Evolutionary conservation across 2,329 filamentous ascomycete species (phyloP), one percentile per base, ranked within the genome.

Genomic region (Epicoccum nigrum): DNA sequence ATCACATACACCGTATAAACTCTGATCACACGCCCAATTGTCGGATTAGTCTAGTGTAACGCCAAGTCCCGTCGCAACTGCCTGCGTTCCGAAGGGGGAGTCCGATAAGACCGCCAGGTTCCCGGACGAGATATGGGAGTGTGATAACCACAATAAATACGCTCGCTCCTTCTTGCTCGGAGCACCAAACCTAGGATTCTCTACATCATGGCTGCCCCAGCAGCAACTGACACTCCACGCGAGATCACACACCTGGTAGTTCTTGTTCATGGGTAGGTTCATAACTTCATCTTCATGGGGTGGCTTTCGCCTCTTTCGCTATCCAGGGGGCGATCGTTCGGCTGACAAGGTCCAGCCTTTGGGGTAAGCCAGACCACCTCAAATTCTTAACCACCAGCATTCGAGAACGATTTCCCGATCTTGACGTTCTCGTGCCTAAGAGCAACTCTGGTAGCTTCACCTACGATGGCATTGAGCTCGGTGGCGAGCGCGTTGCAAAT

Each of bases 351-450:
- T 20, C 34, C 58, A 83, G 90, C 75, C 80, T 92, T 59, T 93
- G 90, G 90, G 90, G 90, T 16, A 90, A 90, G 58, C 90, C 90
- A 1, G 78, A 79, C 39, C 89, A 94, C 72, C 83, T 93, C 74
- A 79, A 79, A 54, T 85, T 83, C 48, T 78, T 93, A 52, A 86
- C 86, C 51, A 84, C 85, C 56, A 79, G 82, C 7, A 75, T 94
- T 7, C 83, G 86, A 55, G 80, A 81, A 20, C 77, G 82, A 53
- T 80, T 88, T 65, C 70, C 84, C 1, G 78, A 82, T 57, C 76
- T 93, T 16, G 83, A 91, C 66, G 81, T 93, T 21, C 79, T 92
- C 11, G 80, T 90, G 7, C 84, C 86, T 3, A 87, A 89, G 70
- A 83, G 86, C 63, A 93, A 92, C 68, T 82, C 82, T 55, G 88